Percentiles rank a stretch among this genome's conserved stretches.
Conservation (phyloP, 805 yeast species). For the Saturnispora sanitii region DNA sequence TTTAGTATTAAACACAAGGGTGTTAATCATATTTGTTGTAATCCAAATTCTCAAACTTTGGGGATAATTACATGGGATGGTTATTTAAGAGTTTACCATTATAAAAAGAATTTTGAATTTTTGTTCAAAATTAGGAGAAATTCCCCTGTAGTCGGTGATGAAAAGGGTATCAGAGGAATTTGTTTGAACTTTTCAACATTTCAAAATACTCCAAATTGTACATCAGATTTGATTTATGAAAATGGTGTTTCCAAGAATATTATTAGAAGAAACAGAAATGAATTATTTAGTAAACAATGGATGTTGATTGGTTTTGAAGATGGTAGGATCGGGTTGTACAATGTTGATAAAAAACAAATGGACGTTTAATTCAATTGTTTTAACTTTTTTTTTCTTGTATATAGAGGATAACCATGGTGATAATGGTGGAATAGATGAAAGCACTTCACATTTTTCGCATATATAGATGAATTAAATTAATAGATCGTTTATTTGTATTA, state of each 20-base stretch:
- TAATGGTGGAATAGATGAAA: too few relatives aligned
- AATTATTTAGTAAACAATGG: conserved; percentile 19
- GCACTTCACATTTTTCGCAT: too few relatives aligned
- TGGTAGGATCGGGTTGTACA: conserved; percentile 24
- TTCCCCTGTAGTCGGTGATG: conserved; percentile 20
- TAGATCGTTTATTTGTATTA: too few relatives aligned
- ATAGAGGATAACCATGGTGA: neutral
- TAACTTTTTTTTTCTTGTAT: neutral
- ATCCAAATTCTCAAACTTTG: conserved; percentile 19
- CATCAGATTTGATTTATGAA: conserved; percentile 12
- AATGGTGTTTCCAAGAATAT: conserved; percentile 28
- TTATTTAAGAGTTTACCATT: conserved; percentile 27
- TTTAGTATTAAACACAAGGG: conserved; percentile 30
- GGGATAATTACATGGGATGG: conserved; percentile 47
- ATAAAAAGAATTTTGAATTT: conserved; percentile 16
- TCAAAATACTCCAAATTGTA: conserved; percentile 14
- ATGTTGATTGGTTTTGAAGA: conserved; percentile 26
- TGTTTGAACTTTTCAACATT: conserved; percentile 10
- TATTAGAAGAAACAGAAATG: conserved; percentile 23
- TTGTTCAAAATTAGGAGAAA: conserved; percentile 20
- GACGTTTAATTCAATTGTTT: neutral
- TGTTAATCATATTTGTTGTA: conserved; percentile 22
- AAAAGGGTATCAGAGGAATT: conserved; percentile 1
- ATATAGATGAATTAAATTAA: too few relatives aligned
- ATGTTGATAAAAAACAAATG: neutral